phyloP scores from a whole-genome alignment of 805 yeast genomes.

The Starmerella potacharoeniae region DNA sequence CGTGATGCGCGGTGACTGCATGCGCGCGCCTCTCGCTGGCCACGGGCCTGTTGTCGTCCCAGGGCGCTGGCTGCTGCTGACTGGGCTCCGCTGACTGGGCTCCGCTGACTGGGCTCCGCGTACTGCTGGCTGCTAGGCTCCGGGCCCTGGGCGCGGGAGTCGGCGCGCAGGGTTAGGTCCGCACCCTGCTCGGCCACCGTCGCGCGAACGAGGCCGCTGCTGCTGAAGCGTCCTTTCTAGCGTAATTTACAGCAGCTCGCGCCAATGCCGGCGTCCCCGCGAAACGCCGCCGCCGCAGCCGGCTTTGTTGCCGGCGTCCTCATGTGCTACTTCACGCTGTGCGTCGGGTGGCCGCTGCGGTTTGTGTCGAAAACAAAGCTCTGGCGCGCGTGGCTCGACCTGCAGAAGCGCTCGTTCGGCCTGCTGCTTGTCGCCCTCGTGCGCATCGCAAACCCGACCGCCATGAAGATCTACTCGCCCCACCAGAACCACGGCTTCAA shows the following conservation, averaged over 20 bases:
- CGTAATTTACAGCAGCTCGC: no score
- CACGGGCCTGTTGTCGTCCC: no score
- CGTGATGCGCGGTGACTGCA: neutral
- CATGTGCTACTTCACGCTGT: conserved; percentile 7
- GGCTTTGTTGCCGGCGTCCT: conserved; percentile 12
- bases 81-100: no score
- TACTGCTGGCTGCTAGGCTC: no score
- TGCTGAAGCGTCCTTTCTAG: no score
- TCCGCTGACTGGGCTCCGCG: no score
- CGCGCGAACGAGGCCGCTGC: no score
- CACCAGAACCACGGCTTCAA: conserved; percentile 4
- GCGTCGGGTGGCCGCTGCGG: conserved; percentile 18
- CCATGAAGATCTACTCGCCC: conserved; percentile 12
- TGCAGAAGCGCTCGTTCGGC: conserved; percentile 18
- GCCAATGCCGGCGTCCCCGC: neutral
- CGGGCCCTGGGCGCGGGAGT: no score
- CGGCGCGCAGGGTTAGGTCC: no score
- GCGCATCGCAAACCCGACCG: conserved; percentile 14
- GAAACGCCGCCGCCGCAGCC: conserved; percentile 5
- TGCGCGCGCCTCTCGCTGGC: no score
- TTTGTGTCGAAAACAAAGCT: conserved; percentile 5
- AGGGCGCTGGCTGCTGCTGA: no score
- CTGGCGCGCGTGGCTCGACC: conserved; percentile 20
- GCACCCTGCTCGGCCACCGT: no score
- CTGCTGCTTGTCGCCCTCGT: conserved; percentile 7